Percentiles rank a stretch among this genome's conserved stretches.
Conservation (phyloP, 306 rosid genomes). For the Cercis canadensis region DNA sequence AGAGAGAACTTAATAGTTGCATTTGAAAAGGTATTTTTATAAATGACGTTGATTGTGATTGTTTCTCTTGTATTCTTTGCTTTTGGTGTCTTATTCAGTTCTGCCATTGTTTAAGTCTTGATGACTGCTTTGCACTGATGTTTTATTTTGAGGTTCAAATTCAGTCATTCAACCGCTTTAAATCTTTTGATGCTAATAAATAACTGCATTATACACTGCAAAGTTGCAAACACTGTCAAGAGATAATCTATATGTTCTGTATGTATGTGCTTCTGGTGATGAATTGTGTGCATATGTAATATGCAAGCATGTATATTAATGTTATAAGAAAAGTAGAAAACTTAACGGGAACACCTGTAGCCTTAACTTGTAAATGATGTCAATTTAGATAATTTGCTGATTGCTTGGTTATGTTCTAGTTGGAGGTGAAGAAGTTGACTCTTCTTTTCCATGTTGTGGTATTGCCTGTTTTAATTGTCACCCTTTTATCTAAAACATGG, state of each 20-base stretch:
- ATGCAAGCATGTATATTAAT: not conserved
- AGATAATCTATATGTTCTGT: slow-evolving; percentile 3
- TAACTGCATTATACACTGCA: not conserved
- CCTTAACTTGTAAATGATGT: not conserved
- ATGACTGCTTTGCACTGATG: slow-evolving; percentile 10
- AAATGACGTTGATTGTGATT: not conserved
- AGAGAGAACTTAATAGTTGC: slow-evolving; percentile 93
- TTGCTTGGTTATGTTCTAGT: not conserved
- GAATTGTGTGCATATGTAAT: slow-evolving; percentile 10
- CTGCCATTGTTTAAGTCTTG: slow-evolving; percentile 6
- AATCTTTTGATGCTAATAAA: slow-evolving; percentile 19
- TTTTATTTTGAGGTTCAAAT: slow-evolving; percentile 16
- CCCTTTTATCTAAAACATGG: slow-evolving; percentile 8
- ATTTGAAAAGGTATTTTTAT: slow-evolving; percentile 83
- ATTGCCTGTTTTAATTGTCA: slow-evolving; percentile 6
- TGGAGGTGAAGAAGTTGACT: slow-evolving; percentile 21
- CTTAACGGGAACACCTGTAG: not conserved
- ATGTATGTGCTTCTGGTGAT: not conserved
- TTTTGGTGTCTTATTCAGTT: not conserved
- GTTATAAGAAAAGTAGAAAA: not conserved
- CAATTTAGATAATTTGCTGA: not conserved
- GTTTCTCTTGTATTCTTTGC: not conserved
- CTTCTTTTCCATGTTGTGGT: slow-evolving; percentile 20
- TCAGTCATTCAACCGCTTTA: slow-evolving; percentile 8
- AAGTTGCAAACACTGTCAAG: slow-evolving; percentile 4